phyloP scores from a whole-genome alignment of 2,329 filamentous ascomycete species.

The Apiospora kogelbergensis region DNA sequence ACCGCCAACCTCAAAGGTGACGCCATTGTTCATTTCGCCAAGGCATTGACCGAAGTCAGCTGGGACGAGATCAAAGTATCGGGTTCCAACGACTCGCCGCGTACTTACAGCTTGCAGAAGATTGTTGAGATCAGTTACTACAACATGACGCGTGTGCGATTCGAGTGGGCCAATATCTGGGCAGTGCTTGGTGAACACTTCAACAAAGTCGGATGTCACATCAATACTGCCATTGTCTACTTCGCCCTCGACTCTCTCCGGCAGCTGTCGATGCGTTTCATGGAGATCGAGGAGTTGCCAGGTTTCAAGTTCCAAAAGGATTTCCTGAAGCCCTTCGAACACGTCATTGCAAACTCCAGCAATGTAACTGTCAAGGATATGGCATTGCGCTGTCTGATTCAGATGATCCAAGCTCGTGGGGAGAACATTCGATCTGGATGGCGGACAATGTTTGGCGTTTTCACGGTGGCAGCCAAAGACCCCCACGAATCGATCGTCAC shows the following conservation, averaged over 20 bases:
- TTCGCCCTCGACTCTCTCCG: slow-evolving; percentile 94
- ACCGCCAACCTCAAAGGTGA: slow-evolving; percentile 91
- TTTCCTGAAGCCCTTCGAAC: slow-evolving; percentile 96
- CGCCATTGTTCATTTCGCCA: slow-evolving; percentile 93
- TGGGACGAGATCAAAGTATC: slow-evolving; percentile 99
- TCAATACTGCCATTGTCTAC: slow-evolving; percentile 95
- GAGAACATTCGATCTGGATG: slow-evolving; percentile 97
- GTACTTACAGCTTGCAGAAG: slow-evolving; percentile 97
- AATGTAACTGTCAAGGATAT: slow-evolving; percentile 96
- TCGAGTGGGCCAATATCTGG: slow-evolving; percentile 99
- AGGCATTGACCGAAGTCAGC: slow-evolving; percentile 89
- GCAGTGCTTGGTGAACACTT: slow-evolving; percentile 97
- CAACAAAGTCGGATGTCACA: slow-evolving; percentile 94
- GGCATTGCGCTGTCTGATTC: slow-evolving; percentile 91
- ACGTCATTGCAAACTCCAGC: slow-evolving; percentile 90
- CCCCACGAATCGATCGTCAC: slow-evolving; percentile 95
- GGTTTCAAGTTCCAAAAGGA: slow-evolving; percentile 99
- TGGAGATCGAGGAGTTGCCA: slow-evolving; percentile 96
- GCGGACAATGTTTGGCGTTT: slow-evolving; percentile 99
- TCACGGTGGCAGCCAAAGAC: slow-evolving; percentile 91
- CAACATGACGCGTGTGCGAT: slow-evolving; percentile 98
- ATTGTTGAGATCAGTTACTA: slow-evolving; percentile 99
- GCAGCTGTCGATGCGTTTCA: slow-evolving; percentile 96
- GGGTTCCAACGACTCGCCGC: slow-evolving; percentile 89
- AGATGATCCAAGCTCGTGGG: slow-evolving; percentile 97